Evolutionary conservation across 2,329 filamentous ascomycete genomes (phyloP).

Genomic region (Arthrobotrys pseudoclavata): DNA sequence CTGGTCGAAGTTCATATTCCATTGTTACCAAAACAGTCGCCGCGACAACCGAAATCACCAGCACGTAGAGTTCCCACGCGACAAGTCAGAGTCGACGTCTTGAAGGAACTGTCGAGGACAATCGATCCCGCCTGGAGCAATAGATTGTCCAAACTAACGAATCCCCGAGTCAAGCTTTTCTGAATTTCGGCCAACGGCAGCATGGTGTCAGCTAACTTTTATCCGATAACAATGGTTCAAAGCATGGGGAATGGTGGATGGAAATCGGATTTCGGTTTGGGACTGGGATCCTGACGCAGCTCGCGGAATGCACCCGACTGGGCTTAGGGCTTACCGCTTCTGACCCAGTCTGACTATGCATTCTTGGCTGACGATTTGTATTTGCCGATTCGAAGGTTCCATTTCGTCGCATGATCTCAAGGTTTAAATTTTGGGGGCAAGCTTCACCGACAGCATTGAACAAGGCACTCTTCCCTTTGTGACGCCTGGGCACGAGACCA

Average conservation of each 20-base stretch:
- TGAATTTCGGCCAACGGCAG: background rate
- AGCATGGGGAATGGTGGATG: background rate
- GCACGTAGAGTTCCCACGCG: background rate
- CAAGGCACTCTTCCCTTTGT: too few species aligned
- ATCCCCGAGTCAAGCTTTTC: constrained; percentile 4
- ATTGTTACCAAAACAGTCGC: constrained; percentile 7
- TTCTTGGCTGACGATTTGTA: constrained; percentile 3
- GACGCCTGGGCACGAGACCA: too few species aligned
- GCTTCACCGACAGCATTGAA: background rate
- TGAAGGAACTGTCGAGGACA: background rate
- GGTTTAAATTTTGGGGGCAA: background rate
- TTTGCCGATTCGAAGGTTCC: background rate
- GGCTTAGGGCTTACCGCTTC: constrained; percentile 18
- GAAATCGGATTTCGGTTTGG: background rate
- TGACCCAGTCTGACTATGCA: background rate
- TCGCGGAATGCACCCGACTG: constrained; percentile 13
- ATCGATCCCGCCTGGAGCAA: background rate
- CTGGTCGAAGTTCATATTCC: constrained; percentile 45
- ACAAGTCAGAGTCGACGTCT: background rate
- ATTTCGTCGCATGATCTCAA: background rate
- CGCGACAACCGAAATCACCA: background rate
- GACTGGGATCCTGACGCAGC: background rate
- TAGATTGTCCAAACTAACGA: background rate
- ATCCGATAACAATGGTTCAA: constrained; percentile 9
- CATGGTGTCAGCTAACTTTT: background rate